phyloP scores from a whole-genome alignment of 768 basidiomycete genomes.

The Cystobasidium onofrii region DNA sequence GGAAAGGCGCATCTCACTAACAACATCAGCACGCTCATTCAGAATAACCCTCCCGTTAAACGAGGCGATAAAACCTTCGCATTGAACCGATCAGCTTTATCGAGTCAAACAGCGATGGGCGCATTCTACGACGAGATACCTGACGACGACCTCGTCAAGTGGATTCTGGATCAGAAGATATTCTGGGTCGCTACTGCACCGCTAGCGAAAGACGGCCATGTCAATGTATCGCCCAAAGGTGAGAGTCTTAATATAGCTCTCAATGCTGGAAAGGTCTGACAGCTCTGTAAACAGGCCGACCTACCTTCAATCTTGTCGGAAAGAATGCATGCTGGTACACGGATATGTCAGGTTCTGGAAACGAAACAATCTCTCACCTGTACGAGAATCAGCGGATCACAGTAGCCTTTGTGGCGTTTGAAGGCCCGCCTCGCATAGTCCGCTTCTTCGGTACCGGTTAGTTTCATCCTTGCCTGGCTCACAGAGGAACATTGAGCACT shows the following conservation, averaged over 20 bases:
- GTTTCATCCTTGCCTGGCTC: not conserved
- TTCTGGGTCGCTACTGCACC: conserved; percentile 36
- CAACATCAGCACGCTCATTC: not conserved
- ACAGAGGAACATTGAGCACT: not conserved
- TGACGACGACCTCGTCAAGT: conserved; percentile 7
- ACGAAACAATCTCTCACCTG: conserved; percentile 38
- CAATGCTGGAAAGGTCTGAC: not conserved
- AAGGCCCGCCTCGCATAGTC: conserved; percentile 25
- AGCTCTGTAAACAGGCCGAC: conserved; percentile 16
- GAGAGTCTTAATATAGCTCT: not conserved
- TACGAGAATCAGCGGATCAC: conserved; percentile 39
- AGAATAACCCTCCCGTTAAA: not conserved
- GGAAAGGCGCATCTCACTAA: no score
- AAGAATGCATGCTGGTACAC: conserved; percentile 30
- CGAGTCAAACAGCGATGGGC: not conserved
- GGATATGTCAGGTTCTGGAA: conserved; percentile 33
- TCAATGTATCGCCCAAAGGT: conserved; percentile 35
- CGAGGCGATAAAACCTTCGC: not conserved
- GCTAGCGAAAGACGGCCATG: conserved; percentile 2
- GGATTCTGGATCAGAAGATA: conserved; percentile 34
- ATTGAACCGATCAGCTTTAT: not conserved
- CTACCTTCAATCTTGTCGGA: conserved; percentile 28
- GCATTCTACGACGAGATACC: conserved; percentile 27
- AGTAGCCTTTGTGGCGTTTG: conserved; percentile 33
- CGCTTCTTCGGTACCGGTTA: conserved; percentile 23